Percentiles rank a stretch among this genome's conserved stretches.
Evolutionary conservation across 2,329 filamentous ascomycete genomes (phyloP).

Genomic region (Diaporthe velutina): DNA sequence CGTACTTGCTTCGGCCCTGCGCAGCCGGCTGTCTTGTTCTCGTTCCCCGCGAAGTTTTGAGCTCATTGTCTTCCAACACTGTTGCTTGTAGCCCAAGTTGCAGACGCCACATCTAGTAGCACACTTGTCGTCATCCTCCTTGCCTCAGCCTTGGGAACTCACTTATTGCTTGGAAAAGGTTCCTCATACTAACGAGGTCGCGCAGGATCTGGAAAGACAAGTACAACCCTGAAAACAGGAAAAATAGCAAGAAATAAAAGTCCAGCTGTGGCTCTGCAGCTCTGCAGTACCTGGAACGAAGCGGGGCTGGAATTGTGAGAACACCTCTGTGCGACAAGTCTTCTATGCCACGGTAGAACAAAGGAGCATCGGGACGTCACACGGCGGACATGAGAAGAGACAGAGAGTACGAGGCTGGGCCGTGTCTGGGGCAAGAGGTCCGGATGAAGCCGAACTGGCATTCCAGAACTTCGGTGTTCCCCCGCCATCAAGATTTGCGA

Average conservation of each 20-base stretch:
- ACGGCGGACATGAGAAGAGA: conserved; percentile 3
- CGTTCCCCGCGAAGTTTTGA: not conserved
- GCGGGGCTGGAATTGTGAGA: not conserved
- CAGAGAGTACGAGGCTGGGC: not conserved
- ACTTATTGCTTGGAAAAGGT: conserved; percentile 28
- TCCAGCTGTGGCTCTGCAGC: not conserved
- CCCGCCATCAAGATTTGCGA: conserved; percentile 8
- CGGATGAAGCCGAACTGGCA: conserved; percentile 4
- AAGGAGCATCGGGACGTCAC: not conserved
- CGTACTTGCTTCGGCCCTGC: not conserved
- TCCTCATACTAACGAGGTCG: conserved; percentile 1
- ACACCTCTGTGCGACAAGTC: not conserved
- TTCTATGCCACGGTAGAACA: not conserved
- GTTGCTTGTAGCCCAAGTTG: not conserved
- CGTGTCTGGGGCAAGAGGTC: conserved; percentile 7
- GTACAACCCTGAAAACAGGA: conserved; percentile 71
- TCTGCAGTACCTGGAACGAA: not conserved
- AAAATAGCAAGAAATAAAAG: conserved; percentile 59
- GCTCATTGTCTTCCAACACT: not conserved
- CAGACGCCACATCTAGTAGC: not conserved
- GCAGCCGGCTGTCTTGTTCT: conserved; percentile 14
- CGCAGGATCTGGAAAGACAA: conserved; percentile 99
- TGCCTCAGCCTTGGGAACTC: not conserved
- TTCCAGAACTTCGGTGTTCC: conserved; percentile 7
- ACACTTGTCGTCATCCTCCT: not conserved